Conservation (phyloP, 106 monocot genomes). For the Agapanthus africanus region DNA sequence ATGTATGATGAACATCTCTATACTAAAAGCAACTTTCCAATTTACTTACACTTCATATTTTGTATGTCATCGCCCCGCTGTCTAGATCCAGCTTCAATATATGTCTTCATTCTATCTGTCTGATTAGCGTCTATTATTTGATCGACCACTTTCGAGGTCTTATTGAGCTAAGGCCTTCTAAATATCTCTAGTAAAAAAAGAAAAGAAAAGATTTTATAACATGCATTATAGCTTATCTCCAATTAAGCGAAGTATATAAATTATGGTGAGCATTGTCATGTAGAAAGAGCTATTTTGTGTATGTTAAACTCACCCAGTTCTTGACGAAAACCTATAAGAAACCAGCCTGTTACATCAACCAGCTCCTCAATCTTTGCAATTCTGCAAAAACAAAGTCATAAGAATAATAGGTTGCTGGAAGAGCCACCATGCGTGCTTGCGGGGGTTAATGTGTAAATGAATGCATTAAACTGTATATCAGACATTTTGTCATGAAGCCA, state of each 20-base stretch:
- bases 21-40: not conserved
- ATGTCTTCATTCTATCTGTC: slow-evolving; percentile 48
- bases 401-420: not conserved
- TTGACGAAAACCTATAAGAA: slow-evolving; percentile 8
- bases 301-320: slow-evolving; percentile 12
- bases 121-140: slow-evolving; percentile 35
- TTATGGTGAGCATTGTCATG: too few species aligned
- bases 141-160: slow-evolving; percentile 20
- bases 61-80: slow-evolving; percentile 16
- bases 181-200: slow-evolving; percentile 21
- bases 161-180: slow-evolving; percentile 30
- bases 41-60: slow-evolving; percentile 53
- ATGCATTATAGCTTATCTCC: not conserved
- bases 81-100: slow-evolving; percentile 50
- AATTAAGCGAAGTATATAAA: not conserved
- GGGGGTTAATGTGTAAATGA: not conserved
- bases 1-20: too few species aligned
- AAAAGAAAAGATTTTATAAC: not conserved
- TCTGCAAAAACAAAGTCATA: slow-evolving; percentile 6
- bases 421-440: not conserved
- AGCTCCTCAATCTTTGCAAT: slow-evolving; percentile 22
- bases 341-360: slow-evolving; percentile 5
- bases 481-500: too few species aligned
- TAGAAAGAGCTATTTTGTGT: too few species aligned
- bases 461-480: not conserved